These are phyloP conservation scores for Typha latifolia DNA, from an alignment of 176 grass and related monocot genomes.

Conservation along the genomic window DNA sequence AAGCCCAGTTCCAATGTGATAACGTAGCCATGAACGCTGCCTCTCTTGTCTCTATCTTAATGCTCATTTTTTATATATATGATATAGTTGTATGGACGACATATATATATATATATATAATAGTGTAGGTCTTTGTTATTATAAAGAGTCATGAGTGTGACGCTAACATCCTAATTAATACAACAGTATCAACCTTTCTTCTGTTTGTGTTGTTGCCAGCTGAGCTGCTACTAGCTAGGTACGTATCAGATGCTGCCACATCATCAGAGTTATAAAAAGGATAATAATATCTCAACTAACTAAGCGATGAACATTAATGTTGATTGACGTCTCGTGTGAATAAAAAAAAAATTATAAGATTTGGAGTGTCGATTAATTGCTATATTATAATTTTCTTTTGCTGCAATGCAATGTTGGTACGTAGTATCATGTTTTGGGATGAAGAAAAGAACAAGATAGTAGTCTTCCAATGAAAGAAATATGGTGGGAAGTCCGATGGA, in stretches of 20 bases:
- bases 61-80: neutral
- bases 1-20: slow-evolving; percentile 34
- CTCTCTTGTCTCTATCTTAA: slow-evolving; percentile 14
- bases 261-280: no score
- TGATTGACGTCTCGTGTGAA: neutral
- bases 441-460: slow-evolving; percentile 76
- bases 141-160: no score
- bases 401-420: no score
- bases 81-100: neutral
- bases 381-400: no score
- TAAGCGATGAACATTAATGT: neutral
- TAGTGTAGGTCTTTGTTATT: no score
- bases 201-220: no score
- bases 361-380: no score
- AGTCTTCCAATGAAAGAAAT: slow-evolving; percentile 45
- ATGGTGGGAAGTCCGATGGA: slow-evolving; percentile 48
- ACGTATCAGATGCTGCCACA: no score
- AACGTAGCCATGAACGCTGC: slow-evolving; percentile 20
- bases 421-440: neutral
- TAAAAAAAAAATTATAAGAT: neutral
- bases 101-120: neutral
- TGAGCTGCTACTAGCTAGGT: no score
- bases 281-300: no score
- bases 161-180: no score
- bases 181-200: no score